Base-by-base conservation (phyloP, 2,329 filamentous ascomycete genomes). In the Ophiocordyceps robertsii region DNA sequence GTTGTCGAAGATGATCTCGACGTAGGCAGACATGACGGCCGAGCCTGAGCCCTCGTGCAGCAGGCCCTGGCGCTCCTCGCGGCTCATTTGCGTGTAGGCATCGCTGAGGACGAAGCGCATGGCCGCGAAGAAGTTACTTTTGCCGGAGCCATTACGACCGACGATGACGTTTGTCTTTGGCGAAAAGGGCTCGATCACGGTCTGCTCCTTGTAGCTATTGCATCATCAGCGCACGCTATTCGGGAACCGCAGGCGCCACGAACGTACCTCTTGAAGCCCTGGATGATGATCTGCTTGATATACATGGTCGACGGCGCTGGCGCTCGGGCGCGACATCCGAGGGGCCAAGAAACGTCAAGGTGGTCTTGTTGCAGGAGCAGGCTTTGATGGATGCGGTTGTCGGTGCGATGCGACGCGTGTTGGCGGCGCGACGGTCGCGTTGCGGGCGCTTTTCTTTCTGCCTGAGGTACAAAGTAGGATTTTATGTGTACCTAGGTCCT, bases 221-320 rank as follows among this genome's bases (percentile, higher is more conserved):
- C 19, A 38, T 33, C 29, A 45, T 59, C 43, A 52, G 46, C 47
- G 45, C 36, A 39, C 42, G 33, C 33, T 3, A 17, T 16, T 36
- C 24, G n/a, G 40, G 29, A 2, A 35, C 14, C n/a, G 8, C 35
- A 14, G 30, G 17, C 29, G 19, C 38, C 10, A 24, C 29, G 41
- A 44, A 58, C 65, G 52, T 64, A 93, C 88, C 88, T 95, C 69
- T 98, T 98, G 70, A 98, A 98, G 79, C 92, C 92, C 65, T 98
- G 92, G 61, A 98, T 96, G 64, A 95, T 96, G 64, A 96, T 95
- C 70, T 98, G 92, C 66, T 98, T 98, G 75, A 98, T 95, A 71
- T 93, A 92, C 89, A 95, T 95, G 59, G 55, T 71, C 62, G 56
- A 52, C 52, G 56, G 53, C 55, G 58, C 57, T 49, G 55, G 58